phyloP scores from a whole-genome alignment of 331 rosid species.

The Malus hybrid region DNA sequence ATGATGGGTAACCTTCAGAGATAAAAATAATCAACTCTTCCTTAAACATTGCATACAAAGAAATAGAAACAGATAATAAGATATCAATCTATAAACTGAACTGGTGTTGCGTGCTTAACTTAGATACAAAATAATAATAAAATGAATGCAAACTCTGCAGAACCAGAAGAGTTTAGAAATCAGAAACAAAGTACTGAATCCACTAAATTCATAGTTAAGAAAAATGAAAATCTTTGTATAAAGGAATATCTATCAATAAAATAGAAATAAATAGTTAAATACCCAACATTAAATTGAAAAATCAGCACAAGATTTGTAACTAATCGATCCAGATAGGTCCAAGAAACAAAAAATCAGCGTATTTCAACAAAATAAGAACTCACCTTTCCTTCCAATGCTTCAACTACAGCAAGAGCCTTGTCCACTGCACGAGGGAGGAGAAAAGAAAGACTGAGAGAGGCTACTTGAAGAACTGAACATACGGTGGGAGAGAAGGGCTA shows the following conservation, averaged over 20 bases:
- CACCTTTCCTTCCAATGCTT: constrained; percentile 98
- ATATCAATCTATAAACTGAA: background rate
- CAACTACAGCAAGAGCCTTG: constrained; percentile 66
- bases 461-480: no score
- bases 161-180: background rate
- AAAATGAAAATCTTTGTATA: background rate
- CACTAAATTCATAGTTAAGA: background rate
- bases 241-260: background rate
- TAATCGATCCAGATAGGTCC: background rate
- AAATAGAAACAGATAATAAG: background rate
- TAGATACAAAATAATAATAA: background rate
- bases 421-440: background rate
- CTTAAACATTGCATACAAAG: background rate
- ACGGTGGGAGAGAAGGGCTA: no score
- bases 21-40: background rate
- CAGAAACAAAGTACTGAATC: background rate
- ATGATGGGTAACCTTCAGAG: background rate
- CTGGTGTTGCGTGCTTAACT: background rate
- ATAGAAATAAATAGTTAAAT: background rate
- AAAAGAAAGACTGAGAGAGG: no score
- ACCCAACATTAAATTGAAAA: background rate
- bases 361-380: constrained; percentile 16
- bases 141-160: background rate
- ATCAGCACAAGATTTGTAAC: background rate
- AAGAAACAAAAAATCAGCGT: background rate